These are phyloP conservation scores for Schoenoplectus triqueter DNA, from an alignment of 202 grass and related monocot genomes.

Conservation along the genomic window DNA sequence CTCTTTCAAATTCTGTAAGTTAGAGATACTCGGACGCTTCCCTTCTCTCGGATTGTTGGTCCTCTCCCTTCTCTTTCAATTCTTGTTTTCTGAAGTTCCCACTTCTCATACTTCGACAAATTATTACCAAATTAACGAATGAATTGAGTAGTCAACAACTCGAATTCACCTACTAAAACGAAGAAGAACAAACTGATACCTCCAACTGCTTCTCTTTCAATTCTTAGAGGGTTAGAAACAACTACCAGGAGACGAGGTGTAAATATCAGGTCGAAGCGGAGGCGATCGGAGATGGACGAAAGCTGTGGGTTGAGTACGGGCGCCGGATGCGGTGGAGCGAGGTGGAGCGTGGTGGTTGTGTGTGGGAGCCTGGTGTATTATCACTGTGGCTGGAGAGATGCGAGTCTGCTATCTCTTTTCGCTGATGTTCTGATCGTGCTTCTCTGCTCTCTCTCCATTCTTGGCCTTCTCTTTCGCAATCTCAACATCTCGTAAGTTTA, in stretches of 20 bases:
- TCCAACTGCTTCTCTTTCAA: not conserved
- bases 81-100: no score
- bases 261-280: not conserved
- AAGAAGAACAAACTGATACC: no score
- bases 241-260: not conserved
- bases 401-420: conserved; percentile 81
- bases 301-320: not conserved
- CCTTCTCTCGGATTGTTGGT: no score
- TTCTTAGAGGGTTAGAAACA: not conserved
- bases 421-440: conserved; percentile 95
- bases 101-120: no score
- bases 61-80: no score
- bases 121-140: no score
- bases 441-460: conserved; percentile 92
- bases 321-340: conserved; percentile 31
- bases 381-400: conserved; percentile 58
- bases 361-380: conserved; percentile 91
- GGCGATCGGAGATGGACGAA: conserved; percentile 34
- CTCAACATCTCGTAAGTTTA: conserved; percentile 75
- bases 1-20: no score
- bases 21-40: no score
- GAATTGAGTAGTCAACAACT: no score
- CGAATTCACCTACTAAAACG: no score
- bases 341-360: conserved; percentile 66
- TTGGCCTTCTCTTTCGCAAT: conserved; percentile 92